Evolutionary conservation across 768 basidiomycete species (phyloP).

Genomic region (Neoboletus brunneissimus): DNA sequence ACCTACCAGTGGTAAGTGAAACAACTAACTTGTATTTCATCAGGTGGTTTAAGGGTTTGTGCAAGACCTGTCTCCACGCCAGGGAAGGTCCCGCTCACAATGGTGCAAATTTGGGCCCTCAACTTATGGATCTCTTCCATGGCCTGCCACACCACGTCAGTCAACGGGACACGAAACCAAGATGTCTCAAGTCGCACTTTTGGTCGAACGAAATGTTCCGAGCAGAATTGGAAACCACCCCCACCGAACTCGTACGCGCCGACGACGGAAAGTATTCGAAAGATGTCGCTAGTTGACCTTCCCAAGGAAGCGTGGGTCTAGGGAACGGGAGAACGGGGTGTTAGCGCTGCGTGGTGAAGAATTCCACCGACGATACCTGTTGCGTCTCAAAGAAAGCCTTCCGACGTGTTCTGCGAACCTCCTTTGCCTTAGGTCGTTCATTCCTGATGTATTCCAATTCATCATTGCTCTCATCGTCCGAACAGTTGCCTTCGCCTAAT

Average conservation of each 20-base stretch:
- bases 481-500: constrained; percentile 44
- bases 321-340: not conserved
- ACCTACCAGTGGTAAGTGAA: not conserved
- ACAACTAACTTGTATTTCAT: constrained; percentile 61
- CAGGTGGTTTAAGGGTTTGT: constrained; percentile 72
- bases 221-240: constrained; percentile 77
- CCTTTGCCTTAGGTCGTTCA: constrained; percentile 50
- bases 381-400: constrained; percentile 83
- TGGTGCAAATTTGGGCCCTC: constrained; percentile 80
- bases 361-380: constrained; percentile 46
- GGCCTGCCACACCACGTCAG: constrained; percentile 48
- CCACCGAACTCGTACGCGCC: constrained; percentile 95
- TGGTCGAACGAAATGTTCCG: constrained; percentile 81
- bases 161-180: not conserved
- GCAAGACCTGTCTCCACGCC: constrained; percentile 57
- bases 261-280: constrained; percentile 87
- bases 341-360: not conserved
- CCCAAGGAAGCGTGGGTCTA: constrained; percentile 82
- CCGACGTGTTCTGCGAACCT: constrained; percentile 56
- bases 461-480: constrained; percentile 37
- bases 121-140: constrained; percentile 99
- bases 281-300: constrained; percentile 76
- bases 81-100: constrained; percentile 78
- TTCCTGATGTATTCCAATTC: constrained; percentile 45
- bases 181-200: constrained; percentile 55